Evolutionary conservation across 1,139 yeast genomes (phyloP).

Genomic region (Protomyces pachydermus): DNA sequence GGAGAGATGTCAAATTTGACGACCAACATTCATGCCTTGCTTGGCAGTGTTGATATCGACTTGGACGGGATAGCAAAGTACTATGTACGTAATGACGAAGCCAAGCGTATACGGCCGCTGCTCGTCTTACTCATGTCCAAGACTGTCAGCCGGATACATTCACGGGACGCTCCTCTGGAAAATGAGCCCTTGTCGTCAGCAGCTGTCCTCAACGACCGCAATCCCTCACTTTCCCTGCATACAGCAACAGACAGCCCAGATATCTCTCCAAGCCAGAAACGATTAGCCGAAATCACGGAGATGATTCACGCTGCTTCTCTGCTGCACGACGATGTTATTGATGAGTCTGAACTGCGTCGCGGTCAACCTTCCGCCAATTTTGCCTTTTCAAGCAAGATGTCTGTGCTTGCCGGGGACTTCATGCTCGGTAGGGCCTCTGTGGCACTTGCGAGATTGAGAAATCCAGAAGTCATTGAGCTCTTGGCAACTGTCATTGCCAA

Average conservation of each 20-base stretch:
- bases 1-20: slow-evolving; percentile 91
- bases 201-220: slow-evolving; percentile 77
- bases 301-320: slow-evolving; percentile 98
- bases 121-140: slow-evolving; percentile 77
- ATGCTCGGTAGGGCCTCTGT: slow-evolving; percentile 93
- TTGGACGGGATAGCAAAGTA: slow-evolving; percentile 84
- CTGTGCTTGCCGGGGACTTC: slow-evolving; percentile 94
- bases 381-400: slow-evolving; percentile 95
- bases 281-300: slow-evolving; percentile 94
- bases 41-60: slow-evolving; percentile 92
- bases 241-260: slow-evolving; percentile 44
- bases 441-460: slow-evolving; percentile 83
- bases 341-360: slow-evolving; percentile 81
- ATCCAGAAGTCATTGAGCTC: slow-evolving; percentile 94
- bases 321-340: slow-evolving; percentile 95
- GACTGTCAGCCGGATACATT: slow-evolving; percentile 67
- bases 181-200: slow-evolving; percentile 64
- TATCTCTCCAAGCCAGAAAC: slow-evolving; percentile 85
- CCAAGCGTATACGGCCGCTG: slow-evolving; percentile 83
- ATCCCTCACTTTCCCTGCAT: slow-evolving; percentile 46
- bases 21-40: slow-evolving; percentile 72
- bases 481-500: slow-evolving; percentile 95
- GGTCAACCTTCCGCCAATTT: slow-evolving; percentile 88
- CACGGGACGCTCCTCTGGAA: slow-evolving; percentile 25
- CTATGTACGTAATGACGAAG: slow-evolving; percentile 90